A percentile compares a stretch with the other conserved stretches of the same genome.
phyloP scores from a whole-genome alignment of 2,329 filamentous ascomycete genomes.

The Aspergillus sp. region DNA sequence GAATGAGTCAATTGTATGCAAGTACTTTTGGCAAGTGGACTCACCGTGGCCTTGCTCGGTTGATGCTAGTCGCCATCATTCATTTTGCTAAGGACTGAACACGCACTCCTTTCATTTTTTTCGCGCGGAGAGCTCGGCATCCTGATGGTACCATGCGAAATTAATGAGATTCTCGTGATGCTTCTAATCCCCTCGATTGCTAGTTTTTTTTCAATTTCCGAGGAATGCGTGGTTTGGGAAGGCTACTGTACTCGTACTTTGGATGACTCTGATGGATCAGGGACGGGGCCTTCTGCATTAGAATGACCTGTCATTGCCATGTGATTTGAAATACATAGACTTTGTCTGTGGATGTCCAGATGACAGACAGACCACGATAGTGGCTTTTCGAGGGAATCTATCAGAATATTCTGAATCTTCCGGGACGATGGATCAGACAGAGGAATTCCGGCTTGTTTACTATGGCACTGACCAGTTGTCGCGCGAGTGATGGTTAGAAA shows the following conservation, averaged over 20 bases:
- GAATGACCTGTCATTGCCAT: slow-evolving; percentile 7
- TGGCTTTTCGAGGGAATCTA: neutral
- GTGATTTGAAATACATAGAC: slow-evolving; percentile 5
- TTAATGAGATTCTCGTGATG: neutral
- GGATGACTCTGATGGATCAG: neutral
- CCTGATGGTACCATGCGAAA: neutral
- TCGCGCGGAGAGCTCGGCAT: neutral
- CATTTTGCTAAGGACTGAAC: neutral
- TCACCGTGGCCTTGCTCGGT: neutral
- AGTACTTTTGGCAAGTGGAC: neutral
- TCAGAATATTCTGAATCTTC: neutral
- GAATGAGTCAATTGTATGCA: neutral
- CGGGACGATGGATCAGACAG: neutral
- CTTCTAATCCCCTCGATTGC: neutral
- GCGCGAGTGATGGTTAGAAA: neutral
- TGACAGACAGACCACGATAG: neutral
- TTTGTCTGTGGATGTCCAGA: neutral
- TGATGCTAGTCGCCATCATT: neutral
- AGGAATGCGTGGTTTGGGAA: neutral
- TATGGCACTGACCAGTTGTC: neutral
- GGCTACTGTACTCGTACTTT: neutral
- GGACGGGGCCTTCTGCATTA: neutral
- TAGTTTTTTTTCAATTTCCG: neutral
- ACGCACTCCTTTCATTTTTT: neutral
- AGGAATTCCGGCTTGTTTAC: neutral